Evolutionary conservation across 805 yeast genomes (phyloP).

Genomic region (Torulaspora franciscae): DNA sequence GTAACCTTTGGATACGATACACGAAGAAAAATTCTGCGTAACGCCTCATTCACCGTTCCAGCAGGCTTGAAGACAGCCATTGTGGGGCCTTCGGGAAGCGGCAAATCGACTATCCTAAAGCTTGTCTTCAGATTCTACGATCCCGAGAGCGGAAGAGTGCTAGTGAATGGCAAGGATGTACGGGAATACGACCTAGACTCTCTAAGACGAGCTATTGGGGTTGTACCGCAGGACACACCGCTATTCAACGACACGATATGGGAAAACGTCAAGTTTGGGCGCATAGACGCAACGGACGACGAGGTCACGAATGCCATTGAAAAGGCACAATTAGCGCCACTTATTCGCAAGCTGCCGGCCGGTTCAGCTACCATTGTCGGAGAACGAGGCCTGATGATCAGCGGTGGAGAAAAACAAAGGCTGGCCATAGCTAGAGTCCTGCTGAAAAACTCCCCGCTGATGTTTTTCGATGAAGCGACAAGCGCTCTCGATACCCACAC

Average conservation of each 20-base stretch:
- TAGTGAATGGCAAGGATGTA: constrained; percentile 87
- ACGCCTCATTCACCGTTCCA: constrained; percentile 80
- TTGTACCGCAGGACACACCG: constrained; percentile 98
- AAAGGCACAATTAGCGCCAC: constrained; percentile 61
- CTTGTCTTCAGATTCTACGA: constrained; percentile 88
- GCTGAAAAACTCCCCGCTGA: constrained; percentile 78
- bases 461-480: constrained; percentile 96
- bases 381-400: constrained; percentile 97
- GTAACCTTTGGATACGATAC: constrained; percentile 91
- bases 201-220: constrained; percentile 71
- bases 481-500: constrained; percentile 96
- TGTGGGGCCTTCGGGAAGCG: constrained; percentile 96
- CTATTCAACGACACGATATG: constrained; percentile 83
- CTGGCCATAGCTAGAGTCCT: constrained; percentile 90
- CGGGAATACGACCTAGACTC: constrained; percentile 68
- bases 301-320: constrained; percentile 62
- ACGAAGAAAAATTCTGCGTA: constrained; percentile 75
- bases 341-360: constrained; percentile 70
- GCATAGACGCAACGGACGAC: constrained; percentile 63
- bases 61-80: constrained; percentile 89
- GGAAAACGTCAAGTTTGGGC: constrained; percentile 85
- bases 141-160: constrained; percentile 66
- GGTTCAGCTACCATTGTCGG: constrained; percentile 88
- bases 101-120: constrained; percentile 84
- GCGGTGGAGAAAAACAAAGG: constrained; percentile 98